A percentile compares a stretch with the other conserved stretches of the same genome.
Conservation (phyloP, 345 rosid genomes). For the Hypericum androsaemum region DNA sequence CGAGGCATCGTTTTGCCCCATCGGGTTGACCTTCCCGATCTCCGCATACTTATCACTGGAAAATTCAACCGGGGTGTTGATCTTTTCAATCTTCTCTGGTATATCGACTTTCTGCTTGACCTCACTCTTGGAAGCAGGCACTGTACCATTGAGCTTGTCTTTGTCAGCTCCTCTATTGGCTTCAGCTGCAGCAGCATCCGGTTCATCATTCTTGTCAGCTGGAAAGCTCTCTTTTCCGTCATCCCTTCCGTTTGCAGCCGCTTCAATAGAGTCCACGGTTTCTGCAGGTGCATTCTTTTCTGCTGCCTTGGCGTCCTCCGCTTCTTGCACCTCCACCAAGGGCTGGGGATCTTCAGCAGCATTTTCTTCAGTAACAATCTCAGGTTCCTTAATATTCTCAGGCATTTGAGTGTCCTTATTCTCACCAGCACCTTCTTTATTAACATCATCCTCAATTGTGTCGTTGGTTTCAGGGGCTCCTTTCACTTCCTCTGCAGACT, state of each 20-base stretch:
- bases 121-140: slow-evolving; percentile 20
- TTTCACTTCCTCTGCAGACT: too few relatives aligned
- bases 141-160: slow-evolving; percentile 19
- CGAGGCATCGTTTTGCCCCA: slow-evolving; percentile 16
- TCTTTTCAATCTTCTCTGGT: slow-evolving; percentile 16
- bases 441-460: slow-evolving; percentile 17
- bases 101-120: slow-evolving; percentile 16
- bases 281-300: slow-evolving; percentile 14
- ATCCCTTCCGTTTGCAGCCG: slow-evolving; percentile 13
- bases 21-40: slow-evolving; percentile 18
- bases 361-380: too few relatives aligned
- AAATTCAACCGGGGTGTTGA: slow-evolving; percentile 10
- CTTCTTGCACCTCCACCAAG: slow-evolving; percentile 16
- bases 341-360: slow-evolving; percentile 15
- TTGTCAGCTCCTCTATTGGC: slow-evolving; percentile 24
- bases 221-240: slow-evolving; percentile 16
- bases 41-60: too few relatives aligned
- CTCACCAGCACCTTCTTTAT: slow-evolving; percentile 17
- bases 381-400: too few relatives aligned
- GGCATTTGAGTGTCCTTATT: too few relatives aligned
- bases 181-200: slow-evolving; percentile 16
- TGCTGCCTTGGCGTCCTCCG: slow-evolving; percentile 14
- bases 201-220: slow-evolving; percentile 19
- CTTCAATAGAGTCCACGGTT: slow-evolving; percentile 16
- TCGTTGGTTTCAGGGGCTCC: slow-evolving; percentile 7